phyloP scores from a whole-genome alignment of 371 early-diverging fungal species.

The Syncephalastrum monosporum region DNA sequence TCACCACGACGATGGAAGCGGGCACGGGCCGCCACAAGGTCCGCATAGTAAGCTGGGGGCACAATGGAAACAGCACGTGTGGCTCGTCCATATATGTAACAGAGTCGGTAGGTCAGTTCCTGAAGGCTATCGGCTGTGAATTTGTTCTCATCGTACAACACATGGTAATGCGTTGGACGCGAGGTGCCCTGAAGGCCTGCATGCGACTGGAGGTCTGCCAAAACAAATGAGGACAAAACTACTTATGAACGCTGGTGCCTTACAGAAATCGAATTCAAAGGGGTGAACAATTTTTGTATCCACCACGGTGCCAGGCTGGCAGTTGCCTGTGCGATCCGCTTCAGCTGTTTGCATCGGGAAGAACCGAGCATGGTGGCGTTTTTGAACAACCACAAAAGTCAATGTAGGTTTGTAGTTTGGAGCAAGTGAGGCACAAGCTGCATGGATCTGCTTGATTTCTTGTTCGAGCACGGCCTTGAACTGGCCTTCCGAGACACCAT shows the following conservation, averaged over 20 bases:
- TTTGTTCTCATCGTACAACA: conserved; percentile 82
- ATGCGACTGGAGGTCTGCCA: conserved; percentile 72
- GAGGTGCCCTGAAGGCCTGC: conserved; percentile 92
- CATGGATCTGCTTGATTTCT: conserved; percentile 19
- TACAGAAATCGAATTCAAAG: conserved; percentile 83
- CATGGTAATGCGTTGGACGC: conserved; percentile 88
- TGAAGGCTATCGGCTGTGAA: conserved; percentile 79
- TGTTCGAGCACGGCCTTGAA: conserved; percentile 65
- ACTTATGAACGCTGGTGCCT: background rate
- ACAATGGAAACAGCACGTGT: conserved; percentile 80
- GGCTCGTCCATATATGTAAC: conserved; percentile 88
- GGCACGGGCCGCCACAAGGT: conserved; percentile 80
- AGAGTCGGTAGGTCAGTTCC: conserved; percentile 82
- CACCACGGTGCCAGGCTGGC: conserved; percentile 87
- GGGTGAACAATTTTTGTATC: conserved; percentile 88
- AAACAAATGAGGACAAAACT: background rate
- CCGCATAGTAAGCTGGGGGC: conserved; percentile 91
- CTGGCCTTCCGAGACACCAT: conserved; percentile 86
- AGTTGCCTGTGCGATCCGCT: conserved; percentile 42
- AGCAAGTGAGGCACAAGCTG: conserved; percentile 82
- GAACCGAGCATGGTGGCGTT: conserved; percentile 96
- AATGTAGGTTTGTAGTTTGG: conserved; percentile 76
- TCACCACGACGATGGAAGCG: conserved; percentile 75
- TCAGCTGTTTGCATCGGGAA: conserved; percentile 70
- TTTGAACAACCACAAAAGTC: conserved; percentile 93